A percentile compares a stretch with the other conserved stretches of the same genome.
Conservation (phyloP, 1,139 yeast species). For the Blastobotrys arbuscula region DNA sequence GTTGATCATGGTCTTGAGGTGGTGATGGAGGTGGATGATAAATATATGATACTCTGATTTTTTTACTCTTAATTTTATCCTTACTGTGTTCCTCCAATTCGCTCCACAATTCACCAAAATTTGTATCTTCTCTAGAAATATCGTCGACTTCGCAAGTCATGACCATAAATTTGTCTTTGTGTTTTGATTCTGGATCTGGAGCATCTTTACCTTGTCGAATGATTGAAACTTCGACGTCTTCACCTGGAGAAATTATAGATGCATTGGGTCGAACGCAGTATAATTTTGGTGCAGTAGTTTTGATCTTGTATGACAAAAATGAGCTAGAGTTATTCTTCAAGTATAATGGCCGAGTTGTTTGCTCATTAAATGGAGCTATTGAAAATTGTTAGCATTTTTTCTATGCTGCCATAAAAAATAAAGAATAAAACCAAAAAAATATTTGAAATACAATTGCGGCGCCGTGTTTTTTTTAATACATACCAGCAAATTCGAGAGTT, state of each 20-base stretch:
- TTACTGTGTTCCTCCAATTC: slow-evolving; percentile 60
- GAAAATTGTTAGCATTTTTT: too few species aligned
- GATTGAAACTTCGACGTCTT: slow-evolving; percentile 65
- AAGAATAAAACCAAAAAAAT: background rate
- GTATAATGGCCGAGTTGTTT: slow-evolving; percentile 62
- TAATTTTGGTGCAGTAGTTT: slow-evolving; percentile 95
- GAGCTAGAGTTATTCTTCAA: slow-evolving; percentile 59
- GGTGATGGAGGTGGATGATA: slow-evolving; percentile 14
- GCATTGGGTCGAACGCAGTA: slow-evolving; percentile 97
- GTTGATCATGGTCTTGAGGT: background rate
- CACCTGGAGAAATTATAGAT: slow-evolving; percentile 70
- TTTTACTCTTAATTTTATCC: slow-evolving; percentile 57
- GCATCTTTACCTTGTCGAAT: slow-evolving; percentile 82
- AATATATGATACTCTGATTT: slow-evolving; percentile 67
- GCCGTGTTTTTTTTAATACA: background rate
- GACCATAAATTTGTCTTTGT: slow-evolving; percentile 88
- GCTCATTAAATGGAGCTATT: slow-evolving; percentile 56
- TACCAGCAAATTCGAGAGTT: slow-evolving; percentile 67
- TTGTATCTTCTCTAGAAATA: slow-evolving; percentile 17
- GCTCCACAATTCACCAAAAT: slow-evolving; percentile 69
- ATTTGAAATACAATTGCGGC: background rate
- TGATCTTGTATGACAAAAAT: slow-evolving; percentile 85
- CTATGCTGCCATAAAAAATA: too few species aligned
- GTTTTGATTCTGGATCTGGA: slow-evolving; percentile 65
- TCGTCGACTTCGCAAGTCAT: slow-evolving; percentile 74